Percentiles rank a stretch among this genome's conserved stretches.
Conservation (phyloP, 1,139 yeast species). For the Scheffersomyces insectosa region DNA sequence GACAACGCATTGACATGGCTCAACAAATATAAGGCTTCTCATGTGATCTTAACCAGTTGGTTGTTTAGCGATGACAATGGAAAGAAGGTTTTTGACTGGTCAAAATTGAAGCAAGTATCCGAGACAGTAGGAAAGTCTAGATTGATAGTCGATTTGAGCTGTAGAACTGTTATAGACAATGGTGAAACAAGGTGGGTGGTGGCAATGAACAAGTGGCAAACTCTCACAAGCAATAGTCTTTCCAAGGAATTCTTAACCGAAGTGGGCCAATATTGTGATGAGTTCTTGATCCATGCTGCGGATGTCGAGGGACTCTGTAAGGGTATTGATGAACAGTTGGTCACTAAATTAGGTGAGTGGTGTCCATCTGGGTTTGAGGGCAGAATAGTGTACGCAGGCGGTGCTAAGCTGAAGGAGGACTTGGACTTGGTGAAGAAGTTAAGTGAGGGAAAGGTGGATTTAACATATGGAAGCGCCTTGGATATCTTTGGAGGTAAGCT, state of each 20-base stretch:
- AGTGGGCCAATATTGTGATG: constrained; percentile 71
- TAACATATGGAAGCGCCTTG: constrained; percentile 89
- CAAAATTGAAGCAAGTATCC: constrained; percentile 50
- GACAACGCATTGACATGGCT: constrained; percentile 79
- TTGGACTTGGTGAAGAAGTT: constrained; percentile 61
- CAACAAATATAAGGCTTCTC: constrained; percentile 60
- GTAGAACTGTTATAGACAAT: constrained; percentile 50
- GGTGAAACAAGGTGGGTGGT: constrained; percentile 68
- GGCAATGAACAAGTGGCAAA: constrained; percentile 97
- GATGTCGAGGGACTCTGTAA: constrained; percentile 96
- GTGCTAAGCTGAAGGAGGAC: constrained; percentile 77
- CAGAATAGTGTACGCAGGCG: constrained; percentile 94
- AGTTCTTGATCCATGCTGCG: constrained; percentile 93
- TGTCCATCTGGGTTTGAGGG: constrained; percentile 54
- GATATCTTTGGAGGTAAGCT: constrained; percentile 91
- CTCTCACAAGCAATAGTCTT: constrained; percentile 67
- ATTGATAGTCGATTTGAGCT: constrained; percentile 89
- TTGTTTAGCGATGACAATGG: constrained; percentile 52
- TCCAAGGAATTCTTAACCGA: constrained; percentile 50
- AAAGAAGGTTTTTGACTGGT: constrained; percentile 53
- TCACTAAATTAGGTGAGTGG: constrained; percentile 75
- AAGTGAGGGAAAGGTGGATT: constrained; percentile 81
- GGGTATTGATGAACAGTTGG: constrained; percentile 85
- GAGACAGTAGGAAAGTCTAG: constrained; percentile 59
- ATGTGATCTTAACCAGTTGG: constrained; percentile 92